phyloP scores from a whole-genome alignment of 257 asterid genomes.

The Nicotiana noctiflora region DNA sequence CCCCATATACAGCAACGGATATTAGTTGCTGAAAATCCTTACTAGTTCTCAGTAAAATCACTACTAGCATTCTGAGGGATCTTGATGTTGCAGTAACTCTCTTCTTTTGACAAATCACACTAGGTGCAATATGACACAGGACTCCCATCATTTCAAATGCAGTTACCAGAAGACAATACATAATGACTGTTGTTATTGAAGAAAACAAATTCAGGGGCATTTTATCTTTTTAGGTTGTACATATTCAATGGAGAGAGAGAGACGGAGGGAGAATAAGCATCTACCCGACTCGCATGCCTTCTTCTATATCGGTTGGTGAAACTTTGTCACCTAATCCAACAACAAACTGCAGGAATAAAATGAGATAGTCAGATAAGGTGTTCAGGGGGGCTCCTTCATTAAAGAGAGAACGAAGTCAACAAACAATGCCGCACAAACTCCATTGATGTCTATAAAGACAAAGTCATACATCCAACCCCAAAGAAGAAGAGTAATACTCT shows the following conservation, averaged over 20 bases:
- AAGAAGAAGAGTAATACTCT: not conserved
- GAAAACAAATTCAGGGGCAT: not conserved
- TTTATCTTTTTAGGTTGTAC: not conserved
- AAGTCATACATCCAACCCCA: not conserved
- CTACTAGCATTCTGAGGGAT: not conserved
- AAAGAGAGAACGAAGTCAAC: not conserved
- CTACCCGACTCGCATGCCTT: constrained; percentile 98
- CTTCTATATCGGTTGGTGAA: constrained; percentile 97
- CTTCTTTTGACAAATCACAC: not conserved
- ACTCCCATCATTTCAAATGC: not conserved
- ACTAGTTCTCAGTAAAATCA: not conserved
- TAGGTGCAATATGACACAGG: not conserved
- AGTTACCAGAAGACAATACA: not conserved
- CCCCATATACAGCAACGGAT: not conserved
- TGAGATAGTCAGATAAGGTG: constrained; percentile 13
- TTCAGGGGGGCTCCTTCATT: constrained; percentile 29
- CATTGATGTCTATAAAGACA: not conserved
- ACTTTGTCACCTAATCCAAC: constrained; percentile 96
- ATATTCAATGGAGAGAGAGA: no score
- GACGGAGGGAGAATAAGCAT: constrained; percentile 11
- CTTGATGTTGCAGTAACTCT: not conserved
- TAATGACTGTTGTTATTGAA: not conserved
- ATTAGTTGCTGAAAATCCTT: not conserved
- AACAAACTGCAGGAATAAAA: constrained; percentile 58
- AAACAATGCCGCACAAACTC: not conserved